Conservation (phyloP, 2,329 filamentous ascomycete genomes). For the Nannizziopsis arthrosporioides region DNA sequence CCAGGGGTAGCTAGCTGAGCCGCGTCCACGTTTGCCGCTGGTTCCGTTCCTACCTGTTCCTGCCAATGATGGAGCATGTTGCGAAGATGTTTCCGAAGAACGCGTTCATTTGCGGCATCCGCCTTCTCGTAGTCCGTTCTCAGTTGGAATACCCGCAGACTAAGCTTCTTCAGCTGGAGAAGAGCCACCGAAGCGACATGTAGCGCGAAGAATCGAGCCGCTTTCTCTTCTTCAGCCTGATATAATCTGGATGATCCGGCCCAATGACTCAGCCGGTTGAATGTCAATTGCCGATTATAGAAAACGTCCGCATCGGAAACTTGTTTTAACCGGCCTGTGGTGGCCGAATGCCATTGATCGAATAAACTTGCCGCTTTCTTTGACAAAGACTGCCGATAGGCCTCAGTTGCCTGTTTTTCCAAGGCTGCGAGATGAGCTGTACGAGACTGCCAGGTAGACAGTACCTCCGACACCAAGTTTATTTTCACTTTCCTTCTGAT, state of each 20-base stretch:
- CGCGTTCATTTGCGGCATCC: slow-evolving; percentile 41
- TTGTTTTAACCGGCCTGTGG: slow-evolving; percentile 26
- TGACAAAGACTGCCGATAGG: slow-evolving; percentile 27
- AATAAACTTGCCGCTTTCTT: slow-evolving; percentile 28
- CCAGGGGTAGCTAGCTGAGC: slow-evolving; percentile 8
- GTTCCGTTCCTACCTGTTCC: slow-evolving; percentile 31
- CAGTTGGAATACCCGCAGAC: slow-evolving; percentile 46
- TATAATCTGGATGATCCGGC: slow-evolving; percentile 25
- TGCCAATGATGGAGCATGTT: slow-evolving; percentile 47
- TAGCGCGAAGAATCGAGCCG: slow-evolving; percentile 36
- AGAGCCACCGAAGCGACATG: slow-evolving; percentile 38
- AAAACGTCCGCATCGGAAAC: slow-evolving; percentile 29
- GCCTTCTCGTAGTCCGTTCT: slow-evolving; percentile 42
- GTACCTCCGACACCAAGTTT: slow-evolving; percentile 37
- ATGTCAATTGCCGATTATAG: slow-evolving; percentile 29
- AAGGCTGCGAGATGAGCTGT: slow-evolving; percentile 25
- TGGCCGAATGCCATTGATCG: slow-evolving; percentile 34
- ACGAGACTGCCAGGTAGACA: slow-evolving; percentile 31
- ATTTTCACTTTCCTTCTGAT: slow-evolving; percentile 44
- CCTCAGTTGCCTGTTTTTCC: slow-evolving; percentile 30
- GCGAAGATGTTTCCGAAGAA: slow-evolving; percentile 44
- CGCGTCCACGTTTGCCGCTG: slow-evolving; percentile 22
- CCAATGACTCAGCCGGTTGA: slow-evolving; percentile 30
- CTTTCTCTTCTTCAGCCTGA: slow-evolving; percentile 33
- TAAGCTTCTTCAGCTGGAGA: slow-evolving; percentile 44